Conservation (phyloP, 2,329 filamentous ascomycete species). For the Coniochaeta pulveracea region DNA sequence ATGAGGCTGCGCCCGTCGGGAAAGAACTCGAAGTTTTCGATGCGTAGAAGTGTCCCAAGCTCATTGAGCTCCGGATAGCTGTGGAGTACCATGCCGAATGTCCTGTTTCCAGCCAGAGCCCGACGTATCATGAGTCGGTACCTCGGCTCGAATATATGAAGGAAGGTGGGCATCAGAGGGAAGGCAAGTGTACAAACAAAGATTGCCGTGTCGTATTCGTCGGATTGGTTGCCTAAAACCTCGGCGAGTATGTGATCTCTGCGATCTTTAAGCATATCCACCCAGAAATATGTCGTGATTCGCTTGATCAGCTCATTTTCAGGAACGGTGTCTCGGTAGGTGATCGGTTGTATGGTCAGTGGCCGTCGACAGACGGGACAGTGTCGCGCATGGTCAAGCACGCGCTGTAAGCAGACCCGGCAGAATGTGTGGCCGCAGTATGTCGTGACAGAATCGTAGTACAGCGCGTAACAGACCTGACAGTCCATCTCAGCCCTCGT, state of each 20-base stretch:
- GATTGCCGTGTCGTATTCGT: slow-evolving; percentile 53
- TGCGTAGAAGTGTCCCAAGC: slow-evolving; percentile 68
- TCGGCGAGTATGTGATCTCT: slow-evolving; percentile 44
- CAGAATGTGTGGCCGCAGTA: slow-evolving; percentile 87
- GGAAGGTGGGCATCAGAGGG: slow-evolving; percentile 71
- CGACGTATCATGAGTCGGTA: slow-evolving; percentile 84
- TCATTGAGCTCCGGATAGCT: slow-evolving; percentile 50
- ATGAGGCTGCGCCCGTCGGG: slow-evolving; percentile 73
- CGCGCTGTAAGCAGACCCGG: slow-evolving; percentile 63
- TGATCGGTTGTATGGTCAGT: slow-evolving; percentile 37
- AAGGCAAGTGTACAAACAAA: slow-evolving; percentile 79
- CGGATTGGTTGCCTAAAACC: slow-evolving; percentile 36
- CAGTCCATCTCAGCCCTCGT: slow-evolving; percentile 69
- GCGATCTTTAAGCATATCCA: slow-evolving; percentile 50
- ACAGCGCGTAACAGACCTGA: slow-evolving; percentile 74
- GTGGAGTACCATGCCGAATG: slow-evolving; percentile 78
- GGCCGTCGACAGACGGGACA: slow-evolving; percentile 72
- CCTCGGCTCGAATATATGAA: slow-evolving; percentile 87
- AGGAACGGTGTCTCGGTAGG: slow-evolving; percentile 28
- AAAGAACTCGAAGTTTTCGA: slow-evolving; percentile 62
- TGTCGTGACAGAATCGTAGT: slow-evolving; percentile 74
- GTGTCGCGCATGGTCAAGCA: slow-evolving; percentile 64
- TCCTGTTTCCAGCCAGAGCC: slow-evolving; percentile 59
- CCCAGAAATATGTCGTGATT: slow-evolving; percentile 59
- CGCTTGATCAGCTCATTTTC: slow-evolving; percentile 52